Evolutionary conservation across 2,329 filamentous ascomycete genomes (phyloP).

Genomic region (Fusarium floridanum): DNA sequence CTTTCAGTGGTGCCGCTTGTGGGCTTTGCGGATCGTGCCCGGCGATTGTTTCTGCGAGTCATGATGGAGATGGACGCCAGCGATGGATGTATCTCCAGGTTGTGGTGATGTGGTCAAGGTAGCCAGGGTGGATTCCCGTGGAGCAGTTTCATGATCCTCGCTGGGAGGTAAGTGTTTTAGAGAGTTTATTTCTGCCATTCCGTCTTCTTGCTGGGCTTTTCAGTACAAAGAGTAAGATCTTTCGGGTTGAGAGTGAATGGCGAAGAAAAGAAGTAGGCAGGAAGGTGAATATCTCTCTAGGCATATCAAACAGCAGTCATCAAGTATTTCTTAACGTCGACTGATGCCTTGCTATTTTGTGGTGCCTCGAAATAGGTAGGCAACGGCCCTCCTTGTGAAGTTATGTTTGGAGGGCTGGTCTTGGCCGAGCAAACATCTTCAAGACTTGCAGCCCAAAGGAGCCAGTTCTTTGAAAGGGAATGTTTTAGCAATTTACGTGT

Average conservation of each 20-base stretch:
- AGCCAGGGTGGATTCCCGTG: neutral
- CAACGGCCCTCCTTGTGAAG: neutral
- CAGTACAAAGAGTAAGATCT: neutral
- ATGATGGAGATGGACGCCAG: neutral
- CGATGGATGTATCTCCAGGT: neutral
- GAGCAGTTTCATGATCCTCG: neutral
- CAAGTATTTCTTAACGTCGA: rapidly evolving
- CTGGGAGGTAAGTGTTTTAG: neutral
- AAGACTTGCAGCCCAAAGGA: neutral
- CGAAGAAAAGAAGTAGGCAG: neutral
- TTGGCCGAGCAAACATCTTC: neutral
- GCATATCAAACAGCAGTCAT: neutral
- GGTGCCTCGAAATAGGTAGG: too few species aligned
- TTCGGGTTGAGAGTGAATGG: neutral
- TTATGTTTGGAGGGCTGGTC: neutral
- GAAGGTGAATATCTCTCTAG: neutral
- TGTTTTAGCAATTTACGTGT: rapidly evolving
- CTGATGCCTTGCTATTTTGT: neutral
- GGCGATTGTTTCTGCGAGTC: constrained; percentile 3
- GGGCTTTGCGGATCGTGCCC: neutral
- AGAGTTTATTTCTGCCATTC: neutral
- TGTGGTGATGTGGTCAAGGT: neutral
- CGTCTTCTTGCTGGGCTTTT: neutral
- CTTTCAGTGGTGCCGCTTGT: neutral
- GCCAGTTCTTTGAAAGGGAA: neutral